Evolutionary conservation across 2,329 filamentous ascomycete species (phyloP).

Genomic region (Ophiostoma novo-ulmi): DNA sequence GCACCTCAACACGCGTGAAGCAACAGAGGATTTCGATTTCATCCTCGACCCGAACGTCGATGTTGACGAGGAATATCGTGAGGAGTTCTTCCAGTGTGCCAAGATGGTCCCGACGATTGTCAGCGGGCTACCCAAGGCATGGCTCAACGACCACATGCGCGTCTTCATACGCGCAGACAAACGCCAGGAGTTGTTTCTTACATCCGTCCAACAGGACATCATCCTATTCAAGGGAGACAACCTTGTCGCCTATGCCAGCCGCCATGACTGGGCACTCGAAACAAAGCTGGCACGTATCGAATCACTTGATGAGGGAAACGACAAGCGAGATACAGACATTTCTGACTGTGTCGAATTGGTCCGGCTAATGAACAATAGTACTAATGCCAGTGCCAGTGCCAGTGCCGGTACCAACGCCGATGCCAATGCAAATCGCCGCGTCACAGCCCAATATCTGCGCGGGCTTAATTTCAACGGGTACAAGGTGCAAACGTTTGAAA

Average conservation of each 20-base stretch:
- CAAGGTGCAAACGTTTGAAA: not conserved
- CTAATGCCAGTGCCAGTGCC: not conserved
- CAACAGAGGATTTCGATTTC: not conserved
- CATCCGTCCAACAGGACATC: not conserved
- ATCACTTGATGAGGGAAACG: not conserved
- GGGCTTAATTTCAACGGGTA: not conserved
- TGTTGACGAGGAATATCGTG: not conserved
- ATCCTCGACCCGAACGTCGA: not conserved
- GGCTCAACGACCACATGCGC: not conserved
- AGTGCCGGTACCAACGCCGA: not conserved
- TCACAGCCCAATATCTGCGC: not conserved
- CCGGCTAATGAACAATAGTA: not conserved
- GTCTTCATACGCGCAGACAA: not conserved
- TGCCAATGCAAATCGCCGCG: not conserved
- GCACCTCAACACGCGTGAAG: not conserved
- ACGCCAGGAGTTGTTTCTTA: not conserved
- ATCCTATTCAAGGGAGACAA: not conserved
- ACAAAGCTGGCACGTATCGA: not conserved
- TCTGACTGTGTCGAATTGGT: not conserved
- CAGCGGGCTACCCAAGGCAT: accelerated
- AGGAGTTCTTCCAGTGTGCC: not conserved
- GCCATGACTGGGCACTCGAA: not conserved
- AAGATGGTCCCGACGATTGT: too few relatives aligned
- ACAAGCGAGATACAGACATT: not conserved
- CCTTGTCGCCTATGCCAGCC: not conserved